Percentiles rank a stretch among this genome's conserved stretches.
Conservation (phyloP, 805 yeast species). For the Wickerhamiella spandovensis region DNA sequence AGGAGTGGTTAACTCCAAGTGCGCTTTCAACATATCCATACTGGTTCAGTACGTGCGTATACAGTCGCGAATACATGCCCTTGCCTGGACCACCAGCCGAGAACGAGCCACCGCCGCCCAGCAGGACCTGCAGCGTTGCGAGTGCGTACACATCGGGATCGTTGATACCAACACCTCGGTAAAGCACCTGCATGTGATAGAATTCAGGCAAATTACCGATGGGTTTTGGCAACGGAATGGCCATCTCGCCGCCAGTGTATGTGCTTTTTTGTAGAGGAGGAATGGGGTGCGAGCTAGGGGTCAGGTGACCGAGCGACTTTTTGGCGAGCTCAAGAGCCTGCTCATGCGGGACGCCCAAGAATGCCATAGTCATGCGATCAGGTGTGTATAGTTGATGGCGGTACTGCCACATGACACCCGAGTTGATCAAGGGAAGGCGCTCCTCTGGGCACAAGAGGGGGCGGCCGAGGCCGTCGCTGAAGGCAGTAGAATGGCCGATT, state of each 20-base stretch:
- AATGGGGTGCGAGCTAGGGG: conserved; percentile 14
- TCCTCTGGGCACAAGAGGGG: conserved; percentile 77
- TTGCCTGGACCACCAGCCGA: conserved; percentile 99
- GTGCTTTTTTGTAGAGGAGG: conserved; percentile 26
- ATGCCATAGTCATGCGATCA: conserved; percentile 67
- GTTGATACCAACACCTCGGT: conserved; percentile 72
- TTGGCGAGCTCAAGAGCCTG: conserved; percentile 52
- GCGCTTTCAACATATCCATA: conserved; percentile 86
- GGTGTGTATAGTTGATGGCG: conserved; percentile 61
- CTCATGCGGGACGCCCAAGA: conserved; percentile 70
- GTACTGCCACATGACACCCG: conserved; percentile 43
- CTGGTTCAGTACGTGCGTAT: conserved; percentile 81
- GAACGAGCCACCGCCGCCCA: conserved; percentile 96
- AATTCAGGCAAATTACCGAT: conserved; percentile 64
- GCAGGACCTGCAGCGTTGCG: conserved; percentile 75
- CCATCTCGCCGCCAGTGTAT: conserved; percentile 48
- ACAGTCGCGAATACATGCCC: conserved; percentile 93
- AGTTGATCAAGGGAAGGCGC: conserved; percentile 40
- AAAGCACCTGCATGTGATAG: conserved; percentile 74
- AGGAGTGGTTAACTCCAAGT: conserved; percentile 76
- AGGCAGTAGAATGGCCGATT: conserved; percentile 76
- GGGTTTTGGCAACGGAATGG: conserved; percentile 40
- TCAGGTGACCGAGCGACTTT: conserved; percentile 52
- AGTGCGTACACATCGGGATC: conserved; percentile 82
- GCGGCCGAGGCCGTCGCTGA: conserved; percentile 63